These are phyloP conservation scores for Acorus calamus DNA, from an alignment of 106 monocot genomes.

Conservation along the genomic window DNA sequence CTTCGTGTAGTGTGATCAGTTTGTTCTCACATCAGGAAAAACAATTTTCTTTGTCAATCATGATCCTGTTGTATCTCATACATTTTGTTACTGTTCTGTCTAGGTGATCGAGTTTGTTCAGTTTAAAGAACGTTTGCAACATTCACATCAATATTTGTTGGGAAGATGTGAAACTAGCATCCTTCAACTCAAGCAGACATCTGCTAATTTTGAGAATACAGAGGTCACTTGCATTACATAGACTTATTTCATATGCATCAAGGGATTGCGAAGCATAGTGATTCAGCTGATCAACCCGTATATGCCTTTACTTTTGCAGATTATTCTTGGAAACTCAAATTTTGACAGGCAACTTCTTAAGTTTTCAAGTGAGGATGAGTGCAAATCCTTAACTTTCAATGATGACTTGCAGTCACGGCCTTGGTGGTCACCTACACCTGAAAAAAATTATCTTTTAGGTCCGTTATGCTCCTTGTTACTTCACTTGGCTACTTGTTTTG, in stretches of 20 bases:
- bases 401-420: conserved; percentile 76
- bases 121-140: conserved; percentile 69
- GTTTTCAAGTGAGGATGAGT: conserved; percentile 37
- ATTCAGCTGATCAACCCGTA: too few species aligned
- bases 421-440: conserved; percentile 80
- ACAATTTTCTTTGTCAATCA: too few species aligned
- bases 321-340: conserved; percentile 36
- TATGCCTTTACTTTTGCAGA: conserved; percentile 24
- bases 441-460: conserved; percentile 66
- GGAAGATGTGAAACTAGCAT: conserved; percentile 52
- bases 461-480: neutral
- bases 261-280: too few species aligned
- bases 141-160: conserved; percentile 63
- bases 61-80: too few species aligned
- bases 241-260: neutral
- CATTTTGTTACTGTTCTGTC: neutral
- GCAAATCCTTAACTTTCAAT: conserved; percentile 65
- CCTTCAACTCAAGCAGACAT: conserved; percentile 60
- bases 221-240: conserved; percentile 37
- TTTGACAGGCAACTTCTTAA: conserved; percentile 46
- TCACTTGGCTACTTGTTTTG: neutral
- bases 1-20: too few species aligned
- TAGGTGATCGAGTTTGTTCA: conserved; percentile 91
- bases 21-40: too few species aligned
- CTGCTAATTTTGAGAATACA: conserved; percentile 53